Evolutionary conservation across 2,329 filamentous ascomycete species (phyloP).

Genomic region (Calonectria montana): DNA sequence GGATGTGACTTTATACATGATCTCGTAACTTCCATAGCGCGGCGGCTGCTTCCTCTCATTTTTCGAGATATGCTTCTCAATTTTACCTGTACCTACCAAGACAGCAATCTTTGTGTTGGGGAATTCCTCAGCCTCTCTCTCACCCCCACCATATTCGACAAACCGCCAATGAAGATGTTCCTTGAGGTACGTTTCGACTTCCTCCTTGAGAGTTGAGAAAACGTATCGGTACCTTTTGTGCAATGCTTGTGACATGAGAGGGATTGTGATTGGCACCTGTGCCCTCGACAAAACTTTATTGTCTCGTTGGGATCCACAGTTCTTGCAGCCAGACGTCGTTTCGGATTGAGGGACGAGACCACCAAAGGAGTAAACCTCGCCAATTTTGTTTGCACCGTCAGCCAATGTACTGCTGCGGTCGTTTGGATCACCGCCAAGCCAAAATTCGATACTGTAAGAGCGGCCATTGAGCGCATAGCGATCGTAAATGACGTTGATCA

Average conservation of each 20-base stretch:
- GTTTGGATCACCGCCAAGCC: too few relatives aligned
- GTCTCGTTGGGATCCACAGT: slow-evolving; percentile 1
- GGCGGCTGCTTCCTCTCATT: too few relatives aligned
- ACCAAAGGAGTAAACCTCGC: too few relatives aligned
- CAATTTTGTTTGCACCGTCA: too few relatives aligned
- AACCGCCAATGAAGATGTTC: neutral
- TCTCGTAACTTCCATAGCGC: too few relatives aligned
- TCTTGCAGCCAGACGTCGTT: neutral
- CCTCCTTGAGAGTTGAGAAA: neutral
- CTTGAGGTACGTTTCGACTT: slow-evolving; percentile 1
- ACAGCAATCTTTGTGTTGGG: neutral
- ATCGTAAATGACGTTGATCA: too few relatives aligned
- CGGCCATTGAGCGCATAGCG: too few relatives aligned
- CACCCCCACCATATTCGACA: neutral
- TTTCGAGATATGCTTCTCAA: too few relatives aligned
- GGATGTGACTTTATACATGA: too few relatives aligned
- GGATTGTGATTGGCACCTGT: slow-evolving; percentile 10
- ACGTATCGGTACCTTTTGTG: neutral
- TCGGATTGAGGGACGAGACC: neutral
- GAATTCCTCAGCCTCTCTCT: neutral
- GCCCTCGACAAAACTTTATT: neutral
- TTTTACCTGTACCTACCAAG: neutral
- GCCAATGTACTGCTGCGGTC: too few relatives aligned
- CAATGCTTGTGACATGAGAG: neutral
- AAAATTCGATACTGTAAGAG: too few relatives aligned